phyloP scores from a whole-genome alignment of 371 early-diverging fungal genomes.

The Circinella minor region DNA sequence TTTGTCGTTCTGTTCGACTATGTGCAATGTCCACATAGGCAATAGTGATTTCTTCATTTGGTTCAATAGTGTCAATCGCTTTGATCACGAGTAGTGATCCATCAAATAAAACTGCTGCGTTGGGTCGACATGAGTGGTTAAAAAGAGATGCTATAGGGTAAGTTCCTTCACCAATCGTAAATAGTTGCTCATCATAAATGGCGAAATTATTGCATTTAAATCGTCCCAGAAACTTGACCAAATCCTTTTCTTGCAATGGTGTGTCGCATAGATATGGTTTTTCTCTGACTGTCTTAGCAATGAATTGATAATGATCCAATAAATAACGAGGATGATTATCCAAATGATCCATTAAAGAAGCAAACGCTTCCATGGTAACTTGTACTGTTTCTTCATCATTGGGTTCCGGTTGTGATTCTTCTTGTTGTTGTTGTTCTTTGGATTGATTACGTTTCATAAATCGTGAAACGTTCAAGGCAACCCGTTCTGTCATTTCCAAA shows the following conservation, averaged over 20 bases:
- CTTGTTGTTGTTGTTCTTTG: slow-evolving; percentile 1
- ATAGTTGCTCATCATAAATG: slow-evolving; percentile 67
- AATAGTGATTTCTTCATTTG: slow-evolving; percentile 77
- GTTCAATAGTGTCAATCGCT: slow-evolving; percentile 64
- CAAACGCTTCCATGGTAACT: slow-evolving; percentile 52
- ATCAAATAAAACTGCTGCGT: slow-evolving; percentile 69
- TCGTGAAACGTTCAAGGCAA: slow-evolving; percentile 39
- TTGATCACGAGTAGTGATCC: slow-evolving; percentile 58
- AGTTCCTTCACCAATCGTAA: slow-evolving; percentile 76
- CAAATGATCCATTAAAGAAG: slow-evolving; percentile 42
- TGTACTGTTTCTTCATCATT: slow-evolving; percentile 37
- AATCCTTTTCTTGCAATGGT: slow-evolving; percentile 24
- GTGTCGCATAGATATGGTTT: slow-evolving; percentile 33
- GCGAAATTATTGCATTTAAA: slow-evolving; percentile 84
- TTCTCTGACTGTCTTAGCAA: slow-evolving; percentile 26
- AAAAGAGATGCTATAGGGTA: slow-evolving; percentile 81
- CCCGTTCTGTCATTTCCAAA: slow-evolving; percentile 49
- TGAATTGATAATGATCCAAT: slow-evolving; percentile 16
- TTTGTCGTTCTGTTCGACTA: slow-evolving; percentile 60
- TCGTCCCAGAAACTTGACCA: slow-evolving; percentile 60
- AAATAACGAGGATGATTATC: slow-evolving; percentile 28
- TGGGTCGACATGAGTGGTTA: slow-evolving; percentile 90
- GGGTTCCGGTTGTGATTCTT: neutral
- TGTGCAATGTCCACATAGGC: slow-evolving; percentile 78
- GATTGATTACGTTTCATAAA: slow-evolving; percentile 26